Conservation (phyloP, 352 stramenopile genomes). For the Pilasporangium apinafurcum region DNA sequence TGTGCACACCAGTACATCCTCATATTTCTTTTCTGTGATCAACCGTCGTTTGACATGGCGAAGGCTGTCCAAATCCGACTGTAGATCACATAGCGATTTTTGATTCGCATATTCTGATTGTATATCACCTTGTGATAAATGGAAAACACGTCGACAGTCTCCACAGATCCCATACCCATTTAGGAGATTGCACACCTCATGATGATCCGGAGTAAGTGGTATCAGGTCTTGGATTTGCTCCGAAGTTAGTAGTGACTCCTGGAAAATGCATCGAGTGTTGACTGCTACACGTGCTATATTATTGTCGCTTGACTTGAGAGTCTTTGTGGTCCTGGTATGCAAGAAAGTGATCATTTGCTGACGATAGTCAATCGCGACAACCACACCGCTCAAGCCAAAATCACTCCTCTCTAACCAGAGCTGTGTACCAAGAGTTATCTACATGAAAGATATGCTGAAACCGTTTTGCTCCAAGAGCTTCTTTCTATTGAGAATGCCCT, state of each 20-base stretch:
- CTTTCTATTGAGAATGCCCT: not conserved
- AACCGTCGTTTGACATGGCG: slow-evolving; percentile 19
- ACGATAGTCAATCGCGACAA: slow-evolving; percentile 15
- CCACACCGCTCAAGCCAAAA: not conserved
- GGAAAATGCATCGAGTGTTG: slow-evolving; percentile 10
- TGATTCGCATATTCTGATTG: slow-evolving; percentile 14
- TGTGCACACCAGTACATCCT: slow-evolving; percentile 19
- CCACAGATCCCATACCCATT: slow-evolving; percentile 36
- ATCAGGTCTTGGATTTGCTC: slow-evolving; percentile 23
- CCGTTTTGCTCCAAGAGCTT: not conserved
- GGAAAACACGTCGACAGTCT: slow-evolving; percentile 44
- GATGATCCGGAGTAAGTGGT: slow-evolving; percentile 10
- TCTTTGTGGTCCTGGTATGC: slow-evolving; percentile 4
- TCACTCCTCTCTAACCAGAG: slow-evolving; percentile 3
- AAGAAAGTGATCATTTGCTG: slow-evolving; percentile 13
- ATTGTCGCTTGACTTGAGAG: too few species aligned
- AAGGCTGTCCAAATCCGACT: slow-evolving; percentile 11
- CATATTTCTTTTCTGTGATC: slow-evolving; percentile 24
- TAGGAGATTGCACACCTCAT: slow-evolving; percentile 7
- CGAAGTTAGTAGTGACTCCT: slow-evolving; percentile 16
- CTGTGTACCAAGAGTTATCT: slow-evolving; percentile 15
- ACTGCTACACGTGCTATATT: not conserved
- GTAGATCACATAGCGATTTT: slow-evolving; percentile 12
- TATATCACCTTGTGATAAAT: slow-evolving; percentile 18
- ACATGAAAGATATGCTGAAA: not conserved